These are phyloP conservation scores for Aureobasidium sp. DNA, from an alignment of 2,329 filamentous ascomycete genomes.

Conservation along the genomic window DNA sequence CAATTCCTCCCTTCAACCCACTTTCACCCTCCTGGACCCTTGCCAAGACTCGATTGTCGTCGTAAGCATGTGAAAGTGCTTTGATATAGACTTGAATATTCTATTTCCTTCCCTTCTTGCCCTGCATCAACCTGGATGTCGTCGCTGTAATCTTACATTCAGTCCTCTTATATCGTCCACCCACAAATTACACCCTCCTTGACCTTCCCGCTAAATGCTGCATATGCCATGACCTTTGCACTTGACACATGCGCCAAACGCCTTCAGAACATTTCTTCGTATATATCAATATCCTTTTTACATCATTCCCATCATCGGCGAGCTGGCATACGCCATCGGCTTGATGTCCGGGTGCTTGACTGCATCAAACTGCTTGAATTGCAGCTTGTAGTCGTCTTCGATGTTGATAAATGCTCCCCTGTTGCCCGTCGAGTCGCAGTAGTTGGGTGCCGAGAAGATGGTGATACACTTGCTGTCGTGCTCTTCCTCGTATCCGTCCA, in stretches of 20 bases:
- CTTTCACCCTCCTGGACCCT: background rate
- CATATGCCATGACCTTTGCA: slow-evolving; percentile 4
- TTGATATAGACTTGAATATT: background rate
- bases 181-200: background rate
- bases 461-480: slow-evolving; percentile 95
- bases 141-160: background rate
- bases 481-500: slow-evolving; percentile 99
- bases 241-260: slow-evolving; percentile 1
- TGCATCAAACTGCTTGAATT: slow-evolving; percentile 90
- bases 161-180: background rate
- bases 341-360: slow-evolving; percentile 93
- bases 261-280: background rate
- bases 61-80: slow-evolving; percentile 9
- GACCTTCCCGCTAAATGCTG: background rate
- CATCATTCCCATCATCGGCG: slow-evolving; percentile 69
- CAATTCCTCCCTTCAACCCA: background rate
- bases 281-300: background rate
- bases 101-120: background rate
- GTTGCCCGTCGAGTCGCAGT: slow-evolving; percentile 97
- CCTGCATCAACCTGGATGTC: background rate
- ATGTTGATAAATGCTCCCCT: slow-evolving; percentile 98
- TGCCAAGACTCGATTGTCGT: background rate
- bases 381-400: slow-evolving; percentile 79
- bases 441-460: slow-evolving; percentile 94
- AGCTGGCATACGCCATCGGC: slow-evolving; percentile 87